phyloP scores from a whole-genome alignment of 208 protist genomes.

The Balamuthia mandrillaris region DNA sequence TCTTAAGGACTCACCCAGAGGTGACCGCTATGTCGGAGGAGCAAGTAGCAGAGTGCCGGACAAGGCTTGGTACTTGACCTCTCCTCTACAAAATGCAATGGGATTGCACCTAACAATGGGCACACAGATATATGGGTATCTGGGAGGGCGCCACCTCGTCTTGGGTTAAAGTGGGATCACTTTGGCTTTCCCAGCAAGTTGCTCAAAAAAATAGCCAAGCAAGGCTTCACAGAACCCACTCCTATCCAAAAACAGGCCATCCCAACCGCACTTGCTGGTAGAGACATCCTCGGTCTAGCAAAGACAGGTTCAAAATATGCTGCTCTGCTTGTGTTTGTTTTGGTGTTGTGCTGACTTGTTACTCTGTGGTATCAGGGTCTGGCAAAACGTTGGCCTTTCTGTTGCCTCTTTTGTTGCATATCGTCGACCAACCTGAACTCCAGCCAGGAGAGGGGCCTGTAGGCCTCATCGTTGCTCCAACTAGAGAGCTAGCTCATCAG shows the following conservation, averaged over 20 bases:
- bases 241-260: constrained; percentile 79
- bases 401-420: constrained; percentile 74
- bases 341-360: too few relatives aligned
- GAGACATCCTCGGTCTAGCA: constrained; percentile 79
- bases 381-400: constrained; percentile 86
- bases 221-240: constrained; percentile 58
- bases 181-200: neutral
- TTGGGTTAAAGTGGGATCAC: neutral
- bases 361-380: too few relatives aligned
- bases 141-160: neutral
- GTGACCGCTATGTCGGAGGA: constrained; percentile 38
- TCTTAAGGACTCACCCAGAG: constrained; percentile 54
- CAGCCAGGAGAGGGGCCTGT: constrained; percentile 75
- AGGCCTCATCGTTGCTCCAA: constrained; percentile 81
- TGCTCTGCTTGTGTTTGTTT: too few relatives aligned
- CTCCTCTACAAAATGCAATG: neutral
- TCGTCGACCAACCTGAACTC: constrained; percentile 68
- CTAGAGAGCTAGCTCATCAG: constrained; percentile 82
- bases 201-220: neutral
- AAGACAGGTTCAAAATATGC: too few relatives aligned
- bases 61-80: neutral
- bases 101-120: neutral
- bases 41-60: constrained; percentile 44
- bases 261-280: constrained; percentile 72
- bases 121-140: neutral